Conservation (phyloP, 164 flowering plant species). For the Nymphaea thermarum region DNA sequence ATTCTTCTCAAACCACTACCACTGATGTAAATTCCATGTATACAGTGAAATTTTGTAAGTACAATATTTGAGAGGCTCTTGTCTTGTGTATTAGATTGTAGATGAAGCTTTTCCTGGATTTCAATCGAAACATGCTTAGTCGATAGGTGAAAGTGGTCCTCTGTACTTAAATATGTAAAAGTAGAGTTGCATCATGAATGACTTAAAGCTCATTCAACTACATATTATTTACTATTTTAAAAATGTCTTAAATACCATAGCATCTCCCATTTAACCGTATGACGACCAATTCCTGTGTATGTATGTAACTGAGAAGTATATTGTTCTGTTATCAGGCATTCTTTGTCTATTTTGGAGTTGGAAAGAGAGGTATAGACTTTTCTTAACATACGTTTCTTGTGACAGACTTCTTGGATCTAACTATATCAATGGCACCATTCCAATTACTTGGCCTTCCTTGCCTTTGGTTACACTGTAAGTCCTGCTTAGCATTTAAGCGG, state of each 20-base stretch:
- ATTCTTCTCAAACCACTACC: too few relatives aligned
- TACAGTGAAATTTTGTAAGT: too few relatives aligned
- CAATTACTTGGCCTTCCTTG: slow-evolving; percentile 16
- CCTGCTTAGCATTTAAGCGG: neutral
- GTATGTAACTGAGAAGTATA: neutral
- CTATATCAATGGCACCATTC: slow-evolving; percentile 15
- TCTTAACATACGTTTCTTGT: neutral
- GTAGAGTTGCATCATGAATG: too few relatives aligned
- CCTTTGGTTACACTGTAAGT: slow-evolving; percentile 54
- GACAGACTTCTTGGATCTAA: slow-evolving; percentile 46
- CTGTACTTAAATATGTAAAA: too few relatives aligned
- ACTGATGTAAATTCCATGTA: too few relatives aligned
- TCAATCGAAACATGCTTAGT: too few relatives aligned
- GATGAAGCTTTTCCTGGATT: too few relatives aligned
- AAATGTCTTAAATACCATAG: neutral
- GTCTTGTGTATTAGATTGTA: too few relatives aligned
- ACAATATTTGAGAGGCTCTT: too few relatives aligned
- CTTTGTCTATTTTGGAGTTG: neutral
- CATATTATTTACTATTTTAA: too few relatives aligned
- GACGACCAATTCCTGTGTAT: neutral
- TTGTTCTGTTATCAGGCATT: neutral
- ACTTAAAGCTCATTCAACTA: too few relatives aligned
- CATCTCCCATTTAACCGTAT: neutral
- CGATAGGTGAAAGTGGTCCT: too few relatives aligned
- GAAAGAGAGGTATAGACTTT: neutral